Evolutionary conservation across 202 grass and related monocot species (phyloP), one percentile per base, ranked within the genome.

Genomic region (Zoysia matrella): DNA sequence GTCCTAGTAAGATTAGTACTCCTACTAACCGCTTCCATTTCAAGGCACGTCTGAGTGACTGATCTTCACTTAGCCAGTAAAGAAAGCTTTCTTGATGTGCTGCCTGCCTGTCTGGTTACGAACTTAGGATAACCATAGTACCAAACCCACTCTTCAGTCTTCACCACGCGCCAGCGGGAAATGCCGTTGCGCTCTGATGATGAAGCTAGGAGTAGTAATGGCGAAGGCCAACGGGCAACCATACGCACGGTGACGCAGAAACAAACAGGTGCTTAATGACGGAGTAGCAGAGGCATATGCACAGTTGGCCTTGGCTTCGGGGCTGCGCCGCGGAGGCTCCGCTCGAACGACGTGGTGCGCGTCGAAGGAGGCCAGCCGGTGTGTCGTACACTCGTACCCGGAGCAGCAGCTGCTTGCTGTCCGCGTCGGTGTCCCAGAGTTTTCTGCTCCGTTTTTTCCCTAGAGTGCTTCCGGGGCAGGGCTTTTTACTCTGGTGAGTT

Each of bases 231-330:
- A 44, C 76, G 67, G 15, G 56, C 63, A 80, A 68, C 70, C 48
- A 69, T 2, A 80, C 22, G 41, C 43, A 68, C 63, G 56, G 72
- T 7, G 74, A 42, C 49, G 72, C 50, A 39, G 76, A 18, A 13
- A 71, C 55, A 58, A 4, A 57, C 76, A 76, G 76, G 56, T 63
- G 64, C 81, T 39, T 82, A 63, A 79, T 8, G 69, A 74, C 68
- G 5, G 74, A 22, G 22, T 12, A 8, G 73, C 46, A 2, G 64
- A 39, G 70, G 54, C 63, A 39, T 11, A 22, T 22, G 81, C 75
- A 71, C 76, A 51, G 86, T 51, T 75, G 60, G 51, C 43, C 22
- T 22, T 22, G 22, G 22, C 22, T 22, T 22, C 58, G 73, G 50
- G 65, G 79, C 58, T 22, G 79, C 66, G 6, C 65, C 60, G 15